These are phyloP conservation scores for Aspergillus latus DNA, from an alignment of 2,329 filamentous ascomycete genomes.

Conservation along the genomic window DNA sequence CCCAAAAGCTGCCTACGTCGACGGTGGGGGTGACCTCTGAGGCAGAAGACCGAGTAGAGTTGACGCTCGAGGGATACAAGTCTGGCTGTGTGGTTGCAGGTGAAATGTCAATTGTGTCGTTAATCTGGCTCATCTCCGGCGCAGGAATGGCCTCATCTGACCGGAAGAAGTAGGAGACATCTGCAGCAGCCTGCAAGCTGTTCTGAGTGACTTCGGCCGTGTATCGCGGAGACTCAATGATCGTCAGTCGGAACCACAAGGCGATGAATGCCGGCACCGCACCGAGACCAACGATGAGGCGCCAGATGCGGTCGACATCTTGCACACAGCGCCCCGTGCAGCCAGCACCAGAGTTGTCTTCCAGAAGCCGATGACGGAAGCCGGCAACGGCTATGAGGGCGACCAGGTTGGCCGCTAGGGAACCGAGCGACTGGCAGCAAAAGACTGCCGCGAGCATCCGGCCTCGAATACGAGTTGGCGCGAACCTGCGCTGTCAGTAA, in stretches of 20 bases:
- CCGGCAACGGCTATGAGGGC: conserved; percentile 71
- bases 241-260: conserved; percentile 62
- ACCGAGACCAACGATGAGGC: conserved; percentile 62
- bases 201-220: conserved; percentile 54
- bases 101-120: conserved; percentile 7
- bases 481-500: conserved; percentile 37
- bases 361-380: conserved; percentile 45
- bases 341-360: conserved; percentile 46
- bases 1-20: conserved; percentile 4
- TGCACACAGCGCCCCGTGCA: conserved; percentile 51
- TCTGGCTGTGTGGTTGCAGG: conserved; percentile 1
- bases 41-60: background rate
- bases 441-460: conserved; percentile 84
- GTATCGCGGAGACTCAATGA: conserved; percentile 64
- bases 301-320: conserved; percentile 59
- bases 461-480: conserved; percentile 51
- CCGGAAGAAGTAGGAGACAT: conserved; percentile 18
- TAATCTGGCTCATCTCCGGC: conserved; percentile 6
- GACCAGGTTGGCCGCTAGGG: conserved; percentile 71
- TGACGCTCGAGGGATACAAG: conserved; percentile 1
- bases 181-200: conserved; percentile 18
- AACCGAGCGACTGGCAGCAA: conserved; percentile 79
- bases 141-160: background rate
- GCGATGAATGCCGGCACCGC: conserved; percentile 62
- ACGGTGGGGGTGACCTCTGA: background rate